Conservation (phyloP, 768 basidiomycete species). For the Leccinellum albellum region DNA sequence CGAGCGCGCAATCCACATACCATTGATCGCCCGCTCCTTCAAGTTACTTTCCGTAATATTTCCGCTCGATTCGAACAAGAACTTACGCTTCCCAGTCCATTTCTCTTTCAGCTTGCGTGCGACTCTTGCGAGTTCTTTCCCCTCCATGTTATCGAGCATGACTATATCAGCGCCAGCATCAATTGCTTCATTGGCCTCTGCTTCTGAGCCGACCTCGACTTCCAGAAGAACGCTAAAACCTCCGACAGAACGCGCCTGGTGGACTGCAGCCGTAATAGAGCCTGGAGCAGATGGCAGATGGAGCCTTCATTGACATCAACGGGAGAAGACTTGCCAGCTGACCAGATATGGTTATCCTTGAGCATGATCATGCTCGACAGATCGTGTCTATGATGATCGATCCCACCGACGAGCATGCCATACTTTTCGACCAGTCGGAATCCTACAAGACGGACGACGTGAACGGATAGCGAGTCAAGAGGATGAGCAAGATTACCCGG, state of each 20-base stretch:
- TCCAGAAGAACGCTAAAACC: constrained; percentile 91
- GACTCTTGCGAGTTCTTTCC: constrained; percentile 60
- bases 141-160: constrained; percentile 94
- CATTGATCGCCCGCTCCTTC: constrained; percentile 74
- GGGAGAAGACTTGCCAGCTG: constrained; percentile 56
- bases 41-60: constrained; percentile 90
- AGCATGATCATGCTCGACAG: constrained; percentile 99
- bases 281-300: constrained; percentile 41
- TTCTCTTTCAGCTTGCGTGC: constrained; percentile 71
- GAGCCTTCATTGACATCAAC: not conserved
- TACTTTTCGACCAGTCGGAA: constrained; percentile 98
- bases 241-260: constrained; percentile 81
- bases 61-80: constrained; percentile 90
- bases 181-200: constrained; percentile 95
- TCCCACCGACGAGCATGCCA: constrained; percentile 96
- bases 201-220: constrained; percentile 86
- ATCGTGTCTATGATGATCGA: constrained; percentile 93
- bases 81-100: constrained; percentile 79
- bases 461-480: not conserved
- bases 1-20: constrained; percentile 38
- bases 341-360: constrained; percentile 99
- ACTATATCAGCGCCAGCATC: constrained; percentile 91
- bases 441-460: constrained; percentile 41
- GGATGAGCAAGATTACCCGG: constrained; percentile 49
- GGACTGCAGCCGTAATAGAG: constrained; percentile 85